Base-by-base conservation (phyloP, 495 filamentous ascomycete genomes). In the Halenospora varia region DNA sequence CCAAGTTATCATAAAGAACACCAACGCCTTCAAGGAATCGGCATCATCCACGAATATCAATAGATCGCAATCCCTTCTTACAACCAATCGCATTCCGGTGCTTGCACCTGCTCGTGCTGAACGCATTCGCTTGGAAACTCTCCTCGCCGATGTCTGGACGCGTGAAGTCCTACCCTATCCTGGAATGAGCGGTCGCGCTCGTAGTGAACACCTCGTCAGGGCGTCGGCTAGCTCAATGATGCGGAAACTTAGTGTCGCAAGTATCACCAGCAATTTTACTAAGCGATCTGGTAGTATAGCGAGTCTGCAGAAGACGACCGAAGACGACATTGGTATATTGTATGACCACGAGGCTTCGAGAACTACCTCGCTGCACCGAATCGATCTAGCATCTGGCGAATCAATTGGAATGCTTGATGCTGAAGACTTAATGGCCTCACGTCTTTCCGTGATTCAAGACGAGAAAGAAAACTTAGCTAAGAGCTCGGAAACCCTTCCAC, bases 1-100 rank as follows among this genome's bases (percentile, higher is more conserved):
- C 71, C 86, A 92, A 62, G 86, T 97, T 41, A 88, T 96, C 39
- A 91, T 98, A 66, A 92, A 88, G 64, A 96, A 95, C 62, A 97
- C 94, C 1, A 84, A 87, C 66, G 83, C 81, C 18, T 77, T 83
- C 22, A 85, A 87, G 57, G 82, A 84, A 48, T 70, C 68, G 23
- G 29, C 73, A 24, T 64, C 71, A n/a, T 64, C 70, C 11, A 66
- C 80, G 10, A 70, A 73, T 49, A 81, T 91, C 53, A 84, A 81
- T 57, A 77, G 89, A 42, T 92, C 88, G 10, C 82, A 87, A 51
- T 91, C 88, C 3, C 75, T 90, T 45, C 70, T 88, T 17, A 82
- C 80, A 20, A 81, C 86, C 1, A 84, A 81, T 61, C 79, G 82
- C 26, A 74, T 87, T 23, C 80, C 82, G n/a, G 74, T 84, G 6